Evolutionary conservation across 2,329 filamentous ascomycete genomes (phyloP).

Genomic region (Talaromyces marneffei): DNA sequence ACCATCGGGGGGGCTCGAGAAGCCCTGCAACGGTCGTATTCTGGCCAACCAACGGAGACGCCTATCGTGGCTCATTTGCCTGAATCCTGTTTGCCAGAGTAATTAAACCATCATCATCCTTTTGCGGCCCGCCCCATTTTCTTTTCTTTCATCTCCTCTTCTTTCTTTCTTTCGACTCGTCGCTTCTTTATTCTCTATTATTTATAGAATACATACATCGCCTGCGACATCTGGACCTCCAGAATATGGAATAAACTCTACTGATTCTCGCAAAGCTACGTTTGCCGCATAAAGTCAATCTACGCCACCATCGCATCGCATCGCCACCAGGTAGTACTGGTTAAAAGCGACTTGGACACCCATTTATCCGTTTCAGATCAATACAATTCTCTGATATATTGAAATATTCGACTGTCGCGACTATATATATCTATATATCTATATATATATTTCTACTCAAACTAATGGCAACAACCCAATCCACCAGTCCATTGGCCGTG

Average conservation of each 20-base stretch:
- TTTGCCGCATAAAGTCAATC: conserved; percentile 4
- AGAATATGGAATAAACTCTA: background rate
- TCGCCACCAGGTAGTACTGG: background rate
- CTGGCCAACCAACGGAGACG: background rate
- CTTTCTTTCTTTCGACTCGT: background rate
- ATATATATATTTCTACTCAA: background rate
- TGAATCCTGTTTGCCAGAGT: background rate
- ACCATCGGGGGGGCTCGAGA: too few species aligned
- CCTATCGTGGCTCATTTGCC: background rate
- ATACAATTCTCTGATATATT: background rate
- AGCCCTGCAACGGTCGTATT: background rate
- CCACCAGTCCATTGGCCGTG: background rate
- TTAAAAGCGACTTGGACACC: background rate
- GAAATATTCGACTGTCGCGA: background rate
- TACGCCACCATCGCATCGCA: background rate
- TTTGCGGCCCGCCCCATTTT: background rate
- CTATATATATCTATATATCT: background rate
- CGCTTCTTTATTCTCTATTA: background rate
- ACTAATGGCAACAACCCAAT: conserved; percentile 6
- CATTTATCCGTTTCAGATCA: background rate
- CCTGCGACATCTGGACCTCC: background rate
- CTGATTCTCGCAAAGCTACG: background rate
- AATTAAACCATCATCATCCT: background rate
- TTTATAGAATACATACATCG: background rate
- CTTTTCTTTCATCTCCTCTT: background rate